These are phyloP conservation scores for Fomes fomentarius DNA, from an alignment of 1,284 basidiomycete species.

Conservation along the genomic window DNA sequence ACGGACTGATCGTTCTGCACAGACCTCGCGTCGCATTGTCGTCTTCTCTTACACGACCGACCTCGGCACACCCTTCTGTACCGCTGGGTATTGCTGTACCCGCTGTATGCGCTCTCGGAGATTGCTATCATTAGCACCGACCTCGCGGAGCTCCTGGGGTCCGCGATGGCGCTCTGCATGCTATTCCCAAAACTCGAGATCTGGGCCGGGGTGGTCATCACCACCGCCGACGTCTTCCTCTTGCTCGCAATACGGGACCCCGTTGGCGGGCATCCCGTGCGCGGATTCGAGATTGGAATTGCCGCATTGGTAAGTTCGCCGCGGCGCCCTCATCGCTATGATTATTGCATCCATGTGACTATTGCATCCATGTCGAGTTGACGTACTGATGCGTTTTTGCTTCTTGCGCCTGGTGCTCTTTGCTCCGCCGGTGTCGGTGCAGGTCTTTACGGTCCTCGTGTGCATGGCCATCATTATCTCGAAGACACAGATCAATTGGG, in stretches of 20 bases:
- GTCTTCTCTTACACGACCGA: slow-evolving; percentile 69
- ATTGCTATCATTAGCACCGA: slow-evolving; percentile 83
- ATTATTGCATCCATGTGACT: no score
- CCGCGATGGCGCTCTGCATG: slow-evolving; percentile 78
- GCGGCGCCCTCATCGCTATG: no score
- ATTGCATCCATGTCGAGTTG: no score
- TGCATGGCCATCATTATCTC: slow-evolving; percentile 85
- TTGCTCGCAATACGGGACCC: slow-evolving; percentile 69
- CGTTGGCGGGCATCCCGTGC: slow-evolving; percentile 57
- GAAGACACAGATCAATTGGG: slow-evolving; percentile 78
- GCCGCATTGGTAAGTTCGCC: slow-evolving; percentile 49
- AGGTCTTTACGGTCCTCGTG: slow-evolving; percentile 81
- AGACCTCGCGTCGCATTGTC: slow-evolving; percentile 76
- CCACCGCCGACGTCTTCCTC: slow-evolving; percentile 82
- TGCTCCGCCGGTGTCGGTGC: no score
- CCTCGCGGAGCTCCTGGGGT: slow-evolving; percentile 78
- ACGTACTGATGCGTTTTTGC: no score
- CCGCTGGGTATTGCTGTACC: slow-evolving; percentile 70
- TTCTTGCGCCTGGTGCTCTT: no score
- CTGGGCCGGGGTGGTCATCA: slow-evolving; percentile 84
- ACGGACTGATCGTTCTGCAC: neutral
- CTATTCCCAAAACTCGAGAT: slow-evolving; percentile 82
- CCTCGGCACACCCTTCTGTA: slow-evolving; percentile 61
- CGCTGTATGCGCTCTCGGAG: slow-evolving; percentile 71
- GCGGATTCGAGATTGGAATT: slow-evolving; percentile 77